phyloP scores from a whole-genome alignment of 2,329 filamentous ascomycete species.

The Hymenotorrendiella dingleyae region DNA sequence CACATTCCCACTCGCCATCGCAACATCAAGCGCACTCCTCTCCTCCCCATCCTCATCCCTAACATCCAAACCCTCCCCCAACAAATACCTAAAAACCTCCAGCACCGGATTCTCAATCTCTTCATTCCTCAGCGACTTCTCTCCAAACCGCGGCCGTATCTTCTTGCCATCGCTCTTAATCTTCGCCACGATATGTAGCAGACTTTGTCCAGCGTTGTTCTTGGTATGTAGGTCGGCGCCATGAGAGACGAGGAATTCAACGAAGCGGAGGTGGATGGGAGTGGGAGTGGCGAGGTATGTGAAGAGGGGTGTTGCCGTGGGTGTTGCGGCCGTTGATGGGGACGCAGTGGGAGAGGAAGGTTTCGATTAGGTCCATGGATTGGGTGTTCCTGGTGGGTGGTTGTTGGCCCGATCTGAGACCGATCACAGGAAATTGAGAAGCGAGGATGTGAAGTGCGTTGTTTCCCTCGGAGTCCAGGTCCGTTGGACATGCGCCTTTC shows the following conservation, averaged over 20 bases:
- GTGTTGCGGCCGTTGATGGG: slow-evolving; percentile 10
- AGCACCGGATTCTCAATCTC: too few relatives aligned
- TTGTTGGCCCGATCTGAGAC: background rate
- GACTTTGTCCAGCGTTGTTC: background rate
- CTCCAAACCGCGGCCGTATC: too few relatives aligned
- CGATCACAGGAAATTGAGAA: background rate
- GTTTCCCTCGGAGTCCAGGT: slow-evolving; percentile 9
- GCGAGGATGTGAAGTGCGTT: slow-evolving; percentile 13
- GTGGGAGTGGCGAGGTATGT: too few relatives aligned
- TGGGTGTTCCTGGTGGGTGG: too few relatives aligned
- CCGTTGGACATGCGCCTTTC: slow-evolving; percentile 7
- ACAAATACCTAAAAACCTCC: slow-evolving; percentile 2
- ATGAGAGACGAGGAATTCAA: too few relatives aligned
- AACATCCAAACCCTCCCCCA: slow-evolving; percentile 8
- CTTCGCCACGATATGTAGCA: slow-evolving; percentile 1
- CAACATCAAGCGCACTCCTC: slow-evolving; percentile 16
- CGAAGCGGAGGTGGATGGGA: too few relatives aligned
- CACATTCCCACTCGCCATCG: slow-evolving; percentile 9
- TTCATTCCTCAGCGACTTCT: too few relatives aligned
- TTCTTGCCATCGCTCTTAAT: too few relatives aligned
- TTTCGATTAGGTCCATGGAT: background rate
- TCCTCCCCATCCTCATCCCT: slow-evolving; percentile 13
- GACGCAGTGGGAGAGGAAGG: slow-evolving; percentile 7
- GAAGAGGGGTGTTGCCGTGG: slow-evolving; percentile 5
- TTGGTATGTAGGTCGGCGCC: slow-evolving; percentile 1